Percentiles rank a stretch among this genome's conserved stretches.
phyloP scores from a whole-genome alignment of 345 rosid genomes.

The Eucalyptus curtisii region DNA sequence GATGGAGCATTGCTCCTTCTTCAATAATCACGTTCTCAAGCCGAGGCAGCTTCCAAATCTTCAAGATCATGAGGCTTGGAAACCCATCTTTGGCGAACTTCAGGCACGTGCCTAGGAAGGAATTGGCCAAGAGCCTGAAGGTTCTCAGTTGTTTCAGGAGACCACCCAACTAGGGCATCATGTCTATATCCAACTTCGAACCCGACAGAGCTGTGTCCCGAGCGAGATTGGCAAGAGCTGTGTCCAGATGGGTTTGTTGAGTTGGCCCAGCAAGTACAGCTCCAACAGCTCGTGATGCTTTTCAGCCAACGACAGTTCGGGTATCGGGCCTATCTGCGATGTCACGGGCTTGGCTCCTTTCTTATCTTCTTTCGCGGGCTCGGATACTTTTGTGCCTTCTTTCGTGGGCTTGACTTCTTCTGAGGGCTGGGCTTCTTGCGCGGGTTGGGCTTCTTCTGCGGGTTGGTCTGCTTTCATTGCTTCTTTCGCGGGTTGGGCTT shows the following conservation, averaged over 20 bases:
- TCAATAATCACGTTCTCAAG: fast-evolving
- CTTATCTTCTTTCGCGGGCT: no score
- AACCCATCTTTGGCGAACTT: fast-evolving
- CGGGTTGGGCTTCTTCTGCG: no score
- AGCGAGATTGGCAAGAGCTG: neutral
- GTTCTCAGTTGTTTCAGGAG: neutral
- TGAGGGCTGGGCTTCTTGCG: neutral
- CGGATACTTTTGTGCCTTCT: no score
- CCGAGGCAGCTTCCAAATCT: no score
- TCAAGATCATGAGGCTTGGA: no score
- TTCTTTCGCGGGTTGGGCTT: no score
- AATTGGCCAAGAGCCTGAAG: no score
- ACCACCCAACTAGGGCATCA: neutral
- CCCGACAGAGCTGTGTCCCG: neutral
- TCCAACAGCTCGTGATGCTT: neutral
- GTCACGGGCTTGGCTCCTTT: no score
- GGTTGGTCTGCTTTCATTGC: no score
- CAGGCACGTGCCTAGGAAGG: no score
- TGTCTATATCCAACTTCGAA: neutral
- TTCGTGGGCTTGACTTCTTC: fast-evolving
- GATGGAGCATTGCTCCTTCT: fast-evolving
- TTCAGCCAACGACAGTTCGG: neutral
- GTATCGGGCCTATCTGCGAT: neutral
- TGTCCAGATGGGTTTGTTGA: neutral
- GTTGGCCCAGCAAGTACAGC: neutral